These are phyloP conservation scores for Ligustrum vulgare DNA, from an alignment of 257 asterid species.

Conservation along the genomic window DNA sequence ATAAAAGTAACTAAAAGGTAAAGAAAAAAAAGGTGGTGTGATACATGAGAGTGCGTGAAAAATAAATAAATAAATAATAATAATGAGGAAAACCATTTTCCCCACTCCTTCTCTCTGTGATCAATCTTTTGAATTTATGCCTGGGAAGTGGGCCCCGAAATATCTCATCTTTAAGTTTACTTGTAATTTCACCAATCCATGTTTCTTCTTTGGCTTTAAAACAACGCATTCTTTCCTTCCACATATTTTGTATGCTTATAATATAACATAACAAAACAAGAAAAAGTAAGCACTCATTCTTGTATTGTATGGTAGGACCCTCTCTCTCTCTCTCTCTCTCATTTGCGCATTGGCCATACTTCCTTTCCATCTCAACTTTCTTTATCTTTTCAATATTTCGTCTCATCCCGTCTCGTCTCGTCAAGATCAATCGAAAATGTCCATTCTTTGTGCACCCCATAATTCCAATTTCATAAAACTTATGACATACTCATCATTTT, in stretches of 20 bases:
- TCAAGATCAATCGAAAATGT: slow-evolving; percentile 31
- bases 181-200: slow-evolving; percentile 25
- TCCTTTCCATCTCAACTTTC: slow-evolving; percentile 25
- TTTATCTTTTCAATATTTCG: slow-evolving; percentile 13
- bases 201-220: slow-evolving; percentile 53
- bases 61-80: slow-evolving; percentile 16
- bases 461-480: slow-evolving; percentile 3
- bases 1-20: slow-evolving; percentile 42
- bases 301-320: slow-evolving; percentile 62
- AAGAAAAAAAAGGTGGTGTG: slow-evolving; percentile 23
- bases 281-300: slow-evolving; percentile 69
- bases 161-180: slow-evolving; percentile 29
- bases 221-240: slow-evolving; percentile 76
- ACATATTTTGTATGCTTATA: slow-evolving; percentile 36
- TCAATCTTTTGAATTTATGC: slow-evolving; percentile 39
- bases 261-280: slow-evolving; percentile 37
- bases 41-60: slow-evolving; percentile 47
- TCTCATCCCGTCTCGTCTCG: not conserved
- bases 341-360: slow-evolving; percentile 21
- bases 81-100: slow-evolving; percentile 32
- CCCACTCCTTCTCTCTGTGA: slow-evolving; percentile 13
- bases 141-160: slow-evolving; percentile 36
- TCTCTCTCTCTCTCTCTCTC: not conserved
- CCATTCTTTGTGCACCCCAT: slow-evolving; percentile 18
- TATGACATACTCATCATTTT: too few species aligned